Conservation (phyloP, 2,329 filamentous ascomycete species). For the Alternaria gaisen region DNA sequence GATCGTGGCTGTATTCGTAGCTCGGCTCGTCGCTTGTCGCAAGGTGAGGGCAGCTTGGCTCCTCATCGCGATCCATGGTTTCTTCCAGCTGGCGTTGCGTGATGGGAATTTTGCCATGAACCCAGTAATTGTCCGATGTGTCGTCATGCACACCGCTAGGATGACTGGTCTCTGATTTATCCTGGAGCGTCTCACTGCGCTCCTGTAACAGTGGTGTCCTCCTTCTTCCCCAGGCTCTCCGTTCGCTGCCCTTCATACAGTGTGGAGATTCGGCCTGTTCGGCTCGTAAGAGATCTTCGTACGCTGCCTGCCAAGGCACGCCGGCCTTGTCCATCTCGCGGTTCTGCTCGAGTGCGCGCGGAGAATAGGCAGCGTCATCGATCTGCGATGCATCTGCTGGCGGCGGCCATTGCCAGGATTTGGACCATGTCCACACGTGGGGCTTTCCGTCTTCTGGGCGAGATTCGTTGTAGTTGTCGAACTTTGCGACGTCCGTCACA, state of each 20-base stretch:
- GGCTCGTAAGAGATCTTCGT: slow-evolving; percentile 65
- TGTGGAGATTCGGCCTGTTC: slow-evolving; percentile 21
- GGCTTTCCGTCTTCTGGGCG: neutral
- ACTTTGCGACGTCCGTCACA: neutral
- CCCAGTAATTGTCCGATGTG: neutral
- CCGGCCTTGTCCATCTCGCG: slow-evolving; percentile 47
- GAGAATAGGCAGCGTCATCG: slow-evolving; percentile 57
- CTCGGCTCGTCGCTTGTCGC: slow-evolving; percentile 39
- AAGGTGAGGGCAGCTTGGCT: neutral
- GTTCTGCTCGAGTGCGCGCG: slow-evolving; percentile 62
- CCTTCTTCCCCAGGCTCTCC: slow-evolving; percentile 17
- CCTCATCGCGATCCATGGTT: neutral
- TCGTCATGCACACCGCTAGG: slow-evolving; percentile 15
- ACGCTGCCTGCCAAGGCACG: slow-evolving; percentile 64
- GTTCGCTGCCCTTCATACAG: slow-evolving; percentile 6
- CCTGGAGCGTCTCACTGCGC: neutral
- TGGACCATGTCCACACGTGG: slow-evolving; percentile 21
- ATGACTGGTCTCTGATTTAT: neutral
- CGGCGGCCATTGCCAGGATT: slow-evolving; percentile 33
- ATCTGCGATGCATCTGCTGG: slow-evolving; percentile 16
- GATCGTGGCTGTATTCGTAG: slow-evolving; percentile 46
- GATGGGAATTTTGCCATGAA: slow-evolving; percentile 8
- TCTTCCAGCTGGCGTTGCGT: slow-evolving; percentile 16
- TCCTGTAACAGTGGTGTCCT: slow-evolving; percentile 4
- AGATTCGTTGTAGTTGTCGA: neutral